phyloP scores from a whole-genome alignment of 495 filamentous ascomycete genomes.

The Penicillium odoratum region DNA sequence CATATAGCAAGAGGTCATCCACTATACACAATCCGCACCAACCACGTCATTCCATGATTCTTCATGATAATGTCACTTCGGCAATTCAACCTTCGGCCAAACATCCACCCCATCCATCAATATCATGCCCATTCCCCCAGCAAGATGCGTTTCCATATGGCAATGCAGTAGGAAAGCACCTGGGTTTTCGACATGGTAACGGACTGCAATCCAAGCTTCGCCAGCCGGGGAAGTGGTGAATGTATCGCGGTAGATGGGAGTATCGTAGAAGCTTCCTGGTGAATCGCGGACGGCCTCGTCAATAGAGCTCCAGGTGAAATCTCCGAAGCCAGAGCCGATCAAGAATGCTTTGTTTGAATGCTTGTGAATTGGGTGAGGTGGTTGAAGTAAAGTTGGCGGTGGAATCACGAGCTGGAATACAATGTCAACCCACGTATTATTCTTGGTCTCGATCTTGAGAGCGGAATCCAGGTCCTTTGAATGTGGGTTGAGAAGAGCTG shows the following conservation, averaged over 20 bases:
- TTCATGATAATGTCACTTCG: background rate
- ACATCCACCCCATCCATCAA: conserved; percentile 52
- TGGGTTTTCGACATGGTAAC: conserved; percentile 53
- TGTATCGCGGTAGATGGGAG: conserved; percentile 45
- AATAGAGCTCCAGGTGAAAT: conserved; percentile 43
- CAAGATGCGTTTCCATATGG: conserved; percentile 52
- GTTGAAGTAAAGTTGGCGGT: conserved; percentile 19
- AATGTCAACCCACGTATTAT: conserved; percentile 54
- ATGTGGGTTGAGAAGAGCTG: conserved; percentile 37
- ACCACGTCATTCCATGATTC: background rate
- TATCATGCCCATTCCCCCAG: conserved; percentile 47
- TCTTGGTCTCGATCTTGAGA: conserved; percentile 45
- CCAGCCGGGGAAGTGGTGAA: conserved; percentile 39
- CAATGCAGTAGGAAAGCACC: conserved; percentile 55
- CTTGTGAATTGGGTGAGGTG: conserved; percentile 55
- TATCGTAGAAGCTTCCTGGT: conserved; percentile 46
- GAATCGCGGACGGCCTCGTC: conserved; percentile 38
- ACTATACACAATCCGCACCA: background rate
- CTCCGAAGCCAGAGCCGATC: conserved; percentile 41
- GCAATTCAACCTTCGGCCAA: conserved; percentile 36
- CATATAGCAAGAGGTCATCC: background rate
- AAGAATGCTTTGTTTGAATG: conserved; percentile 50
- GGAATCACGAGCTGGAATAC: conserved; percentile 35
- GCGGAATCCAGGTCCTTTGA: conserved; percentile 17
- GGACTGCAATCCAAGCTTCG: conserved; percentile 39